Conservation (phyloP, 768 basidiomycete genomes). For the Leccinum obscurum region DNA sequence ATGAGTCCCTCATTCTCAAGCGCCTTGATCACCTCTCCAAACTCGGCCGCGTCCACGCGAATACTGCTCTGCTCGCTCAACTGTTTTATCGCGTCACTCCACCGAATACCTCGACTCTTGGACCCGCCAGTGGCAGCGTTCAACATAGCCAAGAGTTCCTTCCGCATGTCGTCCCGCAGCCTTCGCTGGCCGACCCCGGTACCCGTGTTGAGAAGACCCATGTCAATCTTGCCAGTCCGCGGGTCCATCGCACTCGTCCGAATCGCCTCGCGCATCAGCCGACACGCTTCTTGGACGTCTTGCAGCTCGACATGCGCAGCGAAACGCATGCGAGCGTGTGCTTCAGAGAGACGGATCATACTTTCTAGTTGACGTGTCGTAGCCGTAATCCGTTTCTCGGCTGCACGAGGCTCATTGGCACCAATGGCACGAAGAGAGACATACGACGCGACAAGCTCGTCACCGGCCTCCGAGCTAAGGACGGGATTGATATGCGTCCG, state of each 20-base stretch:
- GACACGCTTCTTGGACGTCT: conserved; percentile 88
- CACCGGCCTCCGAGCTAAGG: conserved; percentile 81
- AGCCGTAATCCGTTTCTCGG: conserved; percentile 95
- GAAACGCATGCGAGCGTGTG: conserved; percentile 95
- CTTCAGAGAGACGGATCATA: conserved; percentile 95
- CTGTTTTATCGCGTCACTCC: conserved; percentile 77
- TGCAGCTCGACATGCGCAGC: conserved; percentile 79
- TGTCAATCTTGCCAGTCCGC: conserved; percentile 94
- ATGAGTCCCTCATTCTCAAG: conserved; percentile 86
- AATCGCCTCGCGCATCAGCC: conserved; percentile 97
- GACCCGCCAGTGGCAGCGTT: conserved; percentile 45
- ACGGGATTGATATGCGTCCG: conserved; percentile 82
- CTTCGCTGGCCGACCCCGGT: conserved; percentile 85
- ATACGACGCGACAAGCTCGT: conserved; percentile 85
- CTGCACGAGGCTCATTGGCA: conserved; percentile 74
- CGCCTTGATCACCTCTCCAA: conserved; percentile 72
- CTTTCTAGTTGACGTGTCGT: conserved; percentile 97
- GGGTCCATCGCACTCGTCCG: conserved; percentile 95
- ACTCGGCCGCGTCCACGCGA: conserved; percentile 76
- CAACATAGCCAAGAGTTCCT: conserved; percentile 70
- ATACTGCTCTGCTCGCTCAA: conserved; percentile 85
- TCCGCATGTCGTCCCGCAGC: conserved; percentile 86
- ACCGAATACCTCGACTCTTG: conserved; percentile 64
- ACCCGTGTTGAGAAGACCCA: conserved; percentile 93
- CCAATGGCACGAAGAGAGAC: conserved; percentile 94